These are phyloP conservation scores for Colletotrichum eremochloae DNA, from an alignment of 2,329 filamentous ascomycete species.

Conservation along the genomic window DNA sequence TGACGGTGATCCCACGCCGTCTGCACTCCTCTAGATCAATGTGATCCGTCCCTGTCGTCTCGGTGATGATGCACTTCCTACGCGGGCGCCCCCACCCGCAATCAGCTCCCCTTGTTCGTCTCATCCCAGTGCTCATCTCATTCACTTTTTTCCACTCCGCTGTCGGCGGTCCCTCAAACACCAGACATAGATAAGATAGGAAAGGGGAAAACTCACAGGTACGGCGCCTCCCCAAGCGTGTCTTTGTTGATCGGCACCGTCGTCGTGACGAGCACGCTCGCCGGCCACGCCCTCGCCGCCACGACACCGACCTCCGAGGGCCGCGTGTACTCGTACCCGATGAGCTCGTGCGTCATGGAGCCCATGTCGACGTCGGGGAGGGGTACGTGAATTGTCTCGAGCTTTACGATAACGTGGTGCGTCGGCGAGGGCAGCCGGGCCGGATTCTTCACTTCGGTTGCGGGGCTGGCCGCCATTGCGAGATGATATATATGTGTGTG, in stretches of 20 bases:
- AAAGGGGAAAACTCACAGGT: constrained; percentile 40
- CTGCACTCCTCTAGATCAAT: constrained; percentile 45
- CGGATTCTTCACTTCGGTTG: constrained; percentile 37
- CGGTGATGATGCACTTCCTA: constrained; percentile 46
- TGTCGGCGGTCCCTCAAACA: background rate
- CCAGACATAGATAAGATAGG: background rate
- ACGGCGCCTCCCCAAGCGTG: constrained; percentile 42
- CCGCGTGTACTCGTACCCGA: constrained; percentile 41
- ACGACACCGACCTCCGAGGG: constrained; percentile 22
- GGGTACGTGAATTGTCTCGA: constrained; percentile 41
- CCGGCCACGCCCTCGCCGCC: constrained; percentile 44
- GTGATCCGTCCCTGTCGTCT: constrained; percentile 46
- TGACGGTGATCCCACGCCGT: constrained; percentile 43
- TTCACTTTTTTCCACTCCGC: background rate
- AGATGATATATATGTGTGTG: background rate
- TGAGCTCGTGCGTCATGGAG: constrained; percentile 39
- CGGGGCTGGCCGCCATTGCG: constrained; percentile 35
- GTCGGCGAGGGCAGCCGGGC: constrained; percentile 30
- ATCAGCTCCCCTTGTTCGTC: background rate
- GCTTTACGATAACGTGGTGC: constrained; percentile 44
- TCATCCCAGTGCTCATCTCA: background rate
- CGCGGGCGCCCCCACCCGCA: background rate
- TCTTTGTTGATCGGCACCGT: constrained; percentile 43
- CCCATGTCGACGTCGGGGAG: constrained; percentile 35
- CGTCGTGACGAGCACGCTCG: constrained; percentile 47